Percentiles rank a stretch among this genome's conserved stretches.
Evolutionary conservation across 1,284 basidiomycete genomes (phyloP).

Genomic region (Puccinia hordei): DNA sequence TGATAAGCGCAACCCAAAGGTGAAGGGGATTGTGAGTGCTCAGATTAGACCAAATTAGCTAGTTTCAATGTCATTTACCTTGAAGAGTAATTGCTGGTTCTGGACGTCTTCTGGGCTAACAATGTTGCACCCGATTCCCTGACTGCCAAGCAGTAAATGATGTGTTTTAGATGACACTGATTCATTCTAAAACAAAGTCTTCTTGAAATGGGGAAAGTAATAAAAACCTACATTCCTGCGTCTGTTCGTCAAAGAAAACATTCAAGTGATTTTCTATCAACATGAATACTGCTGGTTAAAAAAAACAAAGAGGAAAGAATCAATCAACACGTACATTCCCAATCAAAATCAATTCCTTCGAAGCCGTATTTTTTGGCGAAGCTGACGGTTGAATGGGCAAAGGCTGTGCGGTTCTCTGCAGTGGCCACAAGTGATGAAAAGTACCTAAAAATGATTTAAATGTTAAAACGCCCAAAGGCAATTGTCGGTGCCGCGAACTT

Average conservation of each 20-base stretch:
- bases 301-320: neutral
- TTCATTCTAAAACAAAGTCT: neutral
- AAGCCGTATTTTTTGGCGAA: constrained; percentile 49
- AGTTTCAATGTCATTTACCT: neutral
- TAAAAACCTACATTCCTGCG: constrained; percentile 25
- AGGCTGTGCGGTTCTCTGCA: constrained; percentile 37
- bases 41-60: no score
- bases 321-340: constrained; percentile 40
- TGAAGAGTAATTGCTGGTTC: constrained; percentile 40
- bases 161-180: neutral
- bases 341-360: constrained; percentile 46
- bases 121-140: constrained; percentile 45
- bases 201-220: neutral
- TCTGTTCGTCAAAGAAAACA: neutral
- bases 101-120: constrained; percentile 9
- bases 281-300: neutral
- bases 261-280: neutral
- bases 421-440: constrained; percentile 40
- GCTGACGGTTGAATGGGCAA: constrained; percentile 28
- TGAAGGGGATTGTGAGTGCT: neutral
- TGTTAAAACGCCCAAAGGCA: no score
- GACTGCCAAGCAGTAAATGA: constrained; percentile 7
- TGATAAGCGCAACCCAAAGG: neutral
- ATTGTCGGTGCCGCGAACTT: neutral
- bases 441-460: constrained; percentile 23